Base-by-base conservation (phyloP, 768 basidiomycete species). In the Epithele typhae region DNA sequence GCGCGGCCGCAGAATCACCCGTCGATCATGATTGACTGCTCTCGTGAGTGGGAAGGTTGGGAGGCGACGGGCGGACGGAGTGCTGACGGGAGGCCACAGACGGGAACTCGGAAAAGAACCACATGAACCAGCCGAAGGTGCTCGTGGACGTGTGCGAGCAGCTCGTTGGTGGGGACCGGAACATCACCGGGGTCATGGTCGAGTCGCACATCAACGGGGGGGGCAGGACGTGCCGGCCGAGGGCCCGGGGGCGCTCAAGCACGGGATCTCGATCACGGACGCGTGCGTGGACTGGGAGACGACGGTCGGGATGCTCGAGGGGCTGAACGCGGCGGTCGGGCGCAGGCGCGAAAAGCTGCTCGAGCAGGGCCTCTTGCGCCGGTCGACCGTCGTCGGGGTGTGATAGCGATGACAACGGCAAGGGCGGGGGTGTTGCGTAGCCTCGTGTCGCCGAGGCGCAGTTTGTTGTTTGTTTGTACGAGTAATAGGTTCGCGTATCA, bases 131-230 rank as follows among this genome's bases (percentile, higher is more conserved):
- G 66, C 83, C 92, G 15, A 81, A 81, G 55, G 90, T 92, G 35
- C 60, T 90, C 46, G 76, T 79, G 53, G 67, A 77, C 64, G 77
- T 92, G 59, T 82, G 81, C 65, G 68, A 65, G 3, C 95, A 98
- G 67, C 78, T 98, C 44, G 67, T 64, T 5, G 76, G 77, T 6
- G 91, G 91, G 22, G 70, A 81, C 51, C 73, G 65, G 48, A 72
- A 75, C 57, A 86, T 99, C 66, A 90, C 90, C 4, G 95, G 95
- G 37, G 92, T 97, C 47, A 98, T 99, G 95, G 79, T 99, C 62
- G 95, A 99, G 70, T 89, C 86, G 11, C 87, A 97, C 65, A 84
- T 99, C 67, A 85, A 88, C 60, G 86, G 84, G 40, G 95, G 95
- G 17, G 83, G 49, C 95, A 99, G 70, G 87, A 92, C 56, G 87